A percentile compares a stretch with the other conserved stretches of the same genome.
These are phyloP conservation scores for Chlorociboria aeruginascens DNA, from an alignment of 495 filamentous ascomycete genomes.

Conservation along the genomic window DNA sequence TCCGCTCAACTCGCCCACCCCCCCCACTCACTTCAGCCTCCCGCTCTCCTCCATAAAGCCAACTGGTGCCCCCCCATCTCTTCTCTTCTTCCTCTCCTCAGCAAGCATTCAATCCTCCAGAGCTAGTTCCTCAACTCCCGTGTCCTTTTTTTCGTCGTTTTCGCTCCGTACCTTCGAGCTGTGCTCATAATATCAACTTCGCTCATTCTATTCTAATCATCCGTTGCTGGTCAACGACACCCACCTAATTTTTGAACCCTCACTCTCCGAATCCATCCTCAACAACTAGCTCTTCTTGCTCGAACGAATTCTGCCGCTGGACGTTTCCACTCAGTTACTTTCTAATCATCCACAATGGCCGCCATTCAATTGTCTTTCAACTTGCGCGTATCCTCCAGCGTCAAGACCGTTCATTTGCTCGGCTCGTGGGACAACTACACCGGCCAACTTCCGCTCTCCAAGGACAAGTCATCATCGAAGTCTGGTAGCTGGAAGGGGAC, in stretches of 20 bases:
- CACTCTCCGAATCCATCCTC: conserved; percentile 12
- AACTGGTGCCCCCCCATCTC: conserved; percentile 7
- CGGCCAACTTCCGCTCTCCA: conserved; percentile 83
- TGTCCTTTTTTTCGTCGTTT: conserved; percentile 16
- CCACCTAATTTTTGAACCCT: conserved; percentile 21
- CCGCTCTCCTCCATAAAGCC: conserved; percentile 15
- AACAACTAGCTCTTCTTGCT: conserved; percentile 22
- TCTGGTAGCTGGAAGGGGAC: conserved; percentile 84
- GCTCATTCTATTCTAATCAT: conserved; percentile 20
- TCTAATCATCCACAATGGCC: conserved; percentile 54
- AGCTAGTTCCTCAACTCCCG: conserved; percentile 36
- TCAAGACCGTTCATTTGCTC: conserved; percentile 95
- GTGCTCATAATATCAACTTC: conserved; percentile 31
- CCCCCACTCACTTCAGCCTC: background rate
- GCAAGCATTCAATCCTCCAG: conserved; percentile 63
- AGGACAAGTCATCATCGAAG: conserved; percentile 68
- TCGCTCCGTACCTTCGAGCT: conserved; percentile 29
- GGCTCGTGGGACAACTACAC: conserved; percentile 98
- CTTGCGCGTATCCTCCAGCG: conserved; percentile 89
- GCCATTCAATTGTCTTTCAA: conserved; percentile 77
- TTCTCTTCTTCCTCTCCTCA: conserved; percentile 38
- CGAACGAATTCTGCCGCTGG: conserved; percentile 12
- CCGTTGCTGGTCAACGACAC: conserved; percentile 38
- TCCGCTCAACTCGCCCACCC: too few species aligned
- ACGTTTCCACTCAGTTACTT: conserved; percentile 22